Evolutionary conservation across 2,329 filamentous ascomycete genomes (phyloP).

Genomic region (Elsinoe fawcettii): DNA sequence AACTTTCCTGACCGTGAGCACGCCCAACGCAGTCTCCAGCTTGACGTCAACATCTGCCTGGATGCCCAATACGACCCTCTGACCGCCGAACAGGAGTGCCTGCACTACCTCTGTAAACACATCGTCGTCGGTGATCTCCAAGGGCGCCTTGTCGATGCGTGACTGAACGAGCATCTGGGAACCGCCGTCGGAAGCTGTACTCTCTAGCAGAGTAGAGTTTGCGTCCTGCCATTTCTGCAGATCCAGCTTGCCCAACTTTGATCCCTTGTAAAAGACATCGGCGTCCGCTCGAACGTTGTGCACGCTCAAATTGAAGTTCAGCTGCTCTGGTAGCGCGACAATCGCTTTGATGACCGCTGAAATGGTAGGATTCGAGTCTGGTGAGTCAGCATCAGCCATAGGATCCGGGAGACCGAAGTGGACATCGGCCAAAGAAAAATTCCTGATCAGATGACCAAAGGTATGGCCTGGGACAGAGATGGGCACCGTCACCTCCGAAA

Average conservation of each 20-base stretch:
- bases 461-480: conserved; percentile 75
- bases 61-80: conserved; percentile 63
- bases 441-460: conserved; percentile 75
- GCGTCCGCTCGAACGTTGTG: conserved; percentile 67
- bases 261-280: conserved; percentile 69
- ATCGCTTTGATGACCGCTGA: conserved; percentile 76
- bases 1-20: conserved; percentile 72
- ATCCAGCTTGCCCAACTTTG: conserved; percentile 74
- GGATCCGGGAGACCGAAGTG: conserved; percentile 80
- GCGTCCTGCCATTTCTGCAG: conserved; percentile 75
- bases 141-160: conserved; percentile 65
- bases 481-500: conserved; percentile 75
- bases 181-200: conserved; percentile 45
- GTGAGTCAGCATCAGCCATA: conserved; percentile 64
- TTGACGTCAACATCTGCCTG: conserved; percentile 75
- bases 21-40: conserved; percentile 72
- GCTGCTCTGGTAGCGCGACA: conserved; percentile 70
- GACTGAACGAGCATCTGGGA: conserved; percentile 67
- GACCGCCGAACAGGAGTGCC: conserved; percentile 65
- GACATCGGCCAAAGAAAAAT: conserved; percentile 78
- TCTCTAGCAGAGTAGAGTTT: conserved; percentile 64
- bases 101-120: conserved; percentile 77
- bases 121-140: conserved; percentile 72
- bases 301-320: conserved; percentile 79
- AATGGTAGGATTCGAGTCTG: conserved; percentile 66